Conservation (phyloP, 345 rosid species). For the Euphorbia tirucalli region DNA sequence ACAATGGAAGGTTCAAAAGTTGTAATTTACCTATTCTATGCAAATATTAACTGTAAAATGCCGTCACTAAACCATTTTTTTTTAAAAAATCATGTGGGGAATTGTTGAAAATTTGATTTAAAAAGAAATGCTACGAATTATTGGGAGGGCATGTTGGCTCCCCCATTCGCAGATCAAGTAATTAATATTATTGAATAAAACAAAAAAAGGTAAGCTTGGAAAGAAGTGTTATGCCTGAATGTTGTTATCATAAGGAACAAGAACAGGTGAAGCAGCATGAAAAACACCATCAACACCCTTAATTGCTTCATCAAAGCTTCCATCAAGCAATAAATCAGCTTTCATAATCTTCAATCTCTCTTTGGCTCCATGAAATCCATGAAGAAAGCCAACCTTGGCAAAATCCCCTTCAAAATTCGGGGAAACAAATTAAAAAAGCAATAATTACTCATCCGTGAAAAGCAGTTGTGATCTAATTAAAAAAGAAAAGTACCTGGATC, state of each 20-base stretch:
- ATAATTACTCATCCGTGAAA: neutral
- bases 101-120: too few species aligned
- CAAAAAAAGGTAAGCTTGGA: too few species aligned
- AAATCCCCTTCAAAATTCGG: constrained; percentile 44
- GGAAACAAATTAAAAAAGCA: too few species aligned
- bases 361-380: constrained; percentile 57
- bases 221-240: constrained; percentile 54
- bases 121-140: too few species aligned
- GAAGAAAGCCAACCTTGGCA: constrained; percentile 53
- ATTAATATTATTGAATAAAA: too few species aligned
- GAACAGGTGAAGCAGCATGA: constrained; percentile 81
- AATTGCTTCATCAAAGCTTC: constrained; percentile 70
- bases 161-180: too few species aligned
- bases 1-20: too few species aligned
- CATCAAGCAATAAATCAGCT: constrained; percentile 64
- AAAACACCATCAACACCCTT: constrained; percentile 81
- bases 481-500: constrained; percentile 49
- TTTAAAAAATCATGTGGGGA: too few species aligned
- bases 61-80: too few species aligned
- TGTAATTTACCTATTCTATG: too few species aligned
- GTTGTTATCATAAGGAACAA: constrained; percentile 58
- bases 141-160: too few species aligned
- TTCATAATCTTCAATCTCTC: constrained; percentile 57
- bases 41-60: too few species aligned
- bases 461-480: neutral